These are phyloP conservation scores for Aspergillus nomiae DNA, from an alignment of 2,329 filamentous ascomycete genomes.

Conservation along the genomic window DNA sequence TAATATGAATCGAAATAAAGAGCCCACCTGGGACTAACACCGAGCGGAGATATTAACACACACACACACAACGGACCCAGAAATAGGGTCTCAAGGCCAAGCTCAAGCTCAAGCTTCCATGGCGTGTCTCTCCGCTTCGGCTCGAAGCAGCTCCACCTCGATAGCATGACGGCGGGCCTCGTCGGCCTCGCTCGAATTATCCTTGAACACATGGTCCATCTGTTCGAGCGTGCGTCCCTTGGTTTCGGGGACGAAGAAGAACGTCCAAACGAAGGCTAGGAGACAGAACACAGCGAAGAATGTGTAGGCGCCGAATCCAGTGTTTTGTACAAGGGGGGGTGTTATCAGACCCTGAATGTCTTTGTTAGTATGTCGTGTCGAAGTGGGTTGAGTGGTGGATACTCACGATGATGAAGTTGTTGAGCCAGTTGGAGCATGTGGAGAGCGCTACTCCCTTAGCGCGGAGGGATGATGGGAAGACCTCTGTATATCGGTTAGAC, in stretches of 20 bases:
- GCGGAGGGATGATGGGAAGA: slow-evolving; percentile 63
- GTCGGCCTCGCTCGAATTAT: slow-evolving; percentile 37
- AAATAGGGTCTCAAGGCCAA: neutral
- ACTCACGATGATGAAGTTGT: slow-evolving; percentile 62
- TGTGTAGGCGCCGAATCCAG: slow-evolving; percentile 55
- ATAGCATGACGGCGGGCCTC: slow-evolving; percentile 32
- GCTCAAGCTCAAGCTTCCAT: neutral
- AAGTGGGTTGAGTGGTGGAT: slow-evolving; percentile 22
- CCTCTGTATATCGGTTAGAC: slow-evolving; percentile 49
- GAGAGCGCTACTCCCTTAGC: slow-evolving; percentile 68
- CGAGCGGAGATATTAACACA: neutral
- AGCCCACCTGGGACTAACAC: neutral
- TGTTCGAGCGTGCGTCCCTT: slow-evolving; percentile 58
- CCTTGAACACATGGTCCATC: slow-evolving; percentile 52
- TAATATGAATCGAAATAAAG: neutral
- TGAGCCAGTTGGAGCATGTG: slow-evolving; percentile 65
- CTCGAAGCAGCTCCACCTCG: slow-evolving; percentile 32
- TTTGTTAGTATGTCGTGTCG: neutral
- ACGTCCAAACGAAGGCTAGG: slow-evolving; percentile 55
- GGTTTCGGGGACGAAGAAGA: slow-evolving; percentile 60
- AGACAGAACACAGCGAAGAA: slow-evolving; percentile 62
- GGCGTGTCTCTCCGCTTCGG: neutral
- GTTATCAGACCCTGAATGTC: slow-evolving; percentile 59
- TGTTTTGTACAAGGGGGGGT: slow-evolving; percentile 63
- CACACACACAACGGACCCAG: neutral